These are phyloP conservation scores for Collybiopsis luxurians DNA, from an alignment of 768 basidiomycete genomes.

Conservation along the genomic window DNA sequence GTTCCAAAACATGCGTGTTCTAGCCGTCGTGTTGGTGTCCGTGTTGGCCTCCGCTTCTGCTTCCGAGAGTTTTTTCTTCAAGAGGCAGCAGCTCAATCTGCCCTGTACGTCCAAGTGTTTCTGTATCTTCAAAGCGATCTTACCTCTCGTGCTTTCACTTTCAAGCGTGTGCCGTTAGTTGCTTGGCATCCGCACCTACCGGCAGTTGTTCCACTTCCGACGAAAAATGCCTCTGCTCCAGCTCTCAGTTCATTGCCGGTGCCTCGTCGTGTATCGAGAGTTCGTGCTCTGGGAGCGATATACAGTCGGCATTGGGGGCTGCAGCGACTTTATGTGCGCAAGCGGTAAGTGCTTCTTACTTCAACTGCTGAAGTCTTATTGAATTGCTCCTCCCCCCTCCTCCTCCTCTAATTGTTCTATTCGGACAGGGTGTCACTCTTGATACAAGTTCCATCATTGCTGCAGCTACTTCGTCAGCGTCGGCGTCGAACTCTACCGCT, in stretches of 20 bases:
- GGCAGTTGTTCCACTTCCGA: constrained; percentile 48
- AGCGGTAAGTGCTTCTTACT: constrained; percentile 47
- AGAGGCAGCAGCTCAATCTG: not conserved
- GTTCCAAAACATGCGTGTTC: too few relatives aligned
- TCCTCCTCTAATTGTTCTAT: not conserved
- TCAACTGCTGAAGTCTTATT: not conserved
- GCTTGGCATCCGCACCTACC: constrained; percentile 38
- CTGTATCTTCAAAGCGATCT: not conserved
- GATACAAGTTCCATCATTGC: not conserved
- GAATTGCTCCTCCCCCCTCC: not conserved
- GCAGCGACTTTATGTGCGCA: constrained; percentile 43
- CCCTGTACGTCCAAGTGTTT: not conserved
- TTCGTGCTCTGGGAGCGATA: constrained; percentile 45
- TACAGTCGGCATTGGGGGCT: constrained; percentile 35
- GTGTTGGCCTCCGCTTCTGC: not conserved
- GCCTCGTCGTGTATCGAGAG: constrained; percentile 47
- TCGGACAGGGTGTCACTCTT: not conserved
- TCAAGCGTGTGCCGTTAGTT: constrained; percentile 50
- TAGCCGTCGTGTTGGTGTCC: too few relatives aligned
- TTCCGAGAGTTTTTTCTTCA: constrained; percentile 9
- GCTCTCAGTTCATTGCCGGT: constrained; percentile 37
- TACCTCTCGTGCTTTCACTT: not conserved
- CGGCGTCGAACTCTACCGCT: not conserved
- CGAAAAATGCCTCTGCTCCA: constrained; percentile 56
- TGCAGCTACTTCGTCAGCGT: not conserved